phyloP scores from a whole-genome alignment of 1,284 basidiomycete species.

The Pseudozyma flocculosa region DNA sequence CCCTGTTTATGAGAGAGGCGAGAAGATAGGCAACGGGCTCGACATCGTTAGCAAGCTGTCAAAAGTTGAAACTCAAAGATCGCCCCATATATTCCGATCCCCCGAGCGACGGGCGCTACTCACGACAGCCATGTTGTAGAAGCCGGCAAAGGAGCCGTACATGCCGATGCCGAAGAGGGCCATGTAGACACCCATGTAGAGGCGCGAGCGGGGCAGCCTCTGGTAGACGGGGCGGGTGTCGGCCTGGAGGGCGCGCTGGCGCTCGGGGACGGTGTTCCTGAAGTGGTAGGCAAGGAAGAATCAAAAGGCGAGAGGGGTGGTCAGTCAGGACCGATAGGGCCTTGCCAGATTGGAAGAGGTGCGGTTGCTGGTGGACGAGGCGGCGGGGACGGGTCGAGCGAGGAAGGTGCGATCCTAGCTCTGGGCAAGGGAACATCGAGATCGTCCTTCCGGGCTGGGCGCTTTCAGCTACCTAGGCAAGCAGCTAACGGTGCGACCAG shows the following conservation, averaged over 20 bases:
- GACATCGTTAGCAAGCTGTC: not conserved
- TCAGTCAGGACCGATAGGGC: too few species aligned
- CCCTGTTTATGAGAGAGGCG: conserved; percentile 8
- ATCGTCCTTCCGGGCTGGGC: too few species aligned
- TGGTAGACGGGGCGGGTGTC: conserved; percentile 50
- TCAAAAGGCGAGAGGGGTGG: not conserved
- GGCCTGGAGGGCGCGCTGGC: conserved; percentile 51
- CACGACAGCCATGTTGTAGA: conserved; percentile 53
- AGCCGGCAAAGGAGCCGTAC: conserved; percentile 44
- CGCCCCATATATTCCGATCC: too few species aligned
- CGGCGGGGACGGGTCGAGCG: too few species aligned
- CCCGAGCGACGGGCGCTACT: conserved; percentile 5
- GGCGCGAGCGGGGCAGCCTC: conserved; percentile 45
- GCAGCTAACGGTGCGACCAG: too few species aligned
- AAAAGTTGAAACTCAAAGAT: conserved; percentile 7
- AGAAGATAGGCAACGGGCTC: not conserved
- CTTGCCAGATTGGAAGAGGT: too few species aligned
- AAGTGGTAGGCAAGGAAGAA: too few species aligned
- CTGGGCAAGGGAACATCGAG: too few species aligned
- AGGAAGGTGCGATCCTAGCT: too few species aligned
- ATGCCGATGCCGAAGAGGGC: conserved; percentile 51
- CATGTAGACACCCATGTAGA: conserved; percentile 53
- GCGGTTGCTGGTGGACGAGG: too few species aligned
- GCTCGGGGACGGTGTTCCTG: conserved; percentile 49
- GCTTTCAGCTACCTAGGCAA: too few species aligned